Evolutionary conservation across 495 filamentous ascomycete species (phyloP).

Genomic region (Trichoderma reesei): DNA sequence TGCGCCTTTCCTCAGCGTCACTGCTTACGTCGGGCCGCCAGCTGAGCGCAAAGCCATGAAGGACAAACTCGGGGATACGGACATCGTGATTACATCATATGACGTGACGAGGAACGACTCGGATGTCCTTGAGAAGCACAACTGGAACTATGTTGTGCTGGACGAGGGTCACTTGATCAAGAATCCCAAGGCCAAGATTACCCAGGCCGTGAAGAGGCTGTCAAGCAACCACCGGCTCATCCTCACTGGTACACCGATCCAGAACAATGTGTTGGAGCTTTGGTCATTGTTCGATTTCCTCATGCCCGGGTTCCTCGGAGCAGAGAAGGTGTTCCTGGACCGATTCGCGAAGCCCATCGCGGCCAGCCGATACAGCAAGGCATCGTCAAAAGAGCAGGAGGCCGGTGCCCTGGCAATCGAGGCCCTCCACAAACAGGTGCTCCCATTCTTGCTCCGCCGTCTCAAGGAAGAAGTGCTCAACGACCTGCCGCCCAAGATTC

Average conservation of each 20-base stretch:
- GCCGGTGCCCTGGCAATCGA: constrained; percentile 93
- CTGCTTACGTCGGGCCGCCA: constrained; percentile 84
- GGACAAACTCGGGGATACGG: constrained; percentile 58
- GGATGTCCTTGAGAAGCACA: constrained; percentile 69
- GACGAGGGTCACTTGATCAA: constrained; percentile 98
- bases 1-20: constrained; percentile 81
- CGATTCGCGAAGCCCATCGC: constrained; percentile 97
- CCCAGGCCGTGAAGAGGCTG: constrained; percentile 78
- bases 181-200: constrained; percentile 91
- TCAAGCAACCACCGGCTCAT: constrained; percentile 89
- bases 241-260: constrained; percentile 93
- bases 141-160: constrained; percentile 94
- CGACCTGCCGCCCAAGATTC: constrained; percentile 93
- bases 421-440: constrained; percentile 92
- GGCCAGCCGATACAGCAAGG: constrained; percentile 86
- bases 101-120: constrained; percentile 93
- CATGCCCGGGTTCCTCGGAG: constrained; percentile 97
- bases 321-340: constrained; percentile 95
- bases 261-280: constrained; percentile 92
- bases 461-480: constrained; percentile 97
- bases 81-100: constrained; percentile 94
- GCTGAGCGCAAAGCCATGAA: constrained; percentile 62
- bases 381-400: constrained; percentile 96
- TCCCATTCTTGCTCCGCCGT: constrained; percentile 91
- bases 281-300: constrained; percentile 98